These are phyloP conservation scores for Torrubiella hemipterigena DNA, from an alignment of 2,329 filamentous ascomycete species.

Conservation along the genomic window DNA sequence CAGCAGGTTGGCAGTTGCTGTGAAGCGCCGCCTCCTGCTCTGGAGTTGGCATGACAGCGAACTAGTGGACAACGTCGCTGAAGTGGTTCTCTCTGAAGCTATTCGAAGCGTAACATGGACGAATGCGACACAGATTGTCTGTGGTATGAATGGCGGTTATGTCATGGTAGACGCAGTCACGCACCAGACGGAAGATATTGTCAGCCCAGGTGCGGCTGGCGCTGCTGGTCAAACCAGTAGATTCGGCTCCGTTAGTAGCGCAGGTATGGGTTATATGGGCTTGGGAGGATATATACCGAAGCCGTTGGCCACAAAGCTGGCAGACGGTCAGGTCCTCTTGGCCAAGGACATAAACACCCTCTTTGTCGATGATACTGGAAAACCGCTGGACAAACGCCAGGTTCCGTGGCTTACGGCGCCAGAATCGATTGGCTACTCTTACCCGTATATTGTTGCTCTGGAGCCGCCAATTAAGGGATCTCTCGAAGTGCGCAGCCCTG, in stretches of 20 bases:
- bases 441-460: conserved; percentile 84
- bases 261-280: conserved; percentile 94
- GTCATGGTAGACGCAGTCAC: conserved; percentile 75
- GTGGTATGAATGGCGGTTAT: conserved; percentile 84
- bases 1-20: conserved; percentile 78
- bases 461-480: conserved; percentile 73
- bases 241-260: conserved; percentile 72
- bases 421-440: conserved; percentile 88
- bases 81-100: conserved; percentile 69
- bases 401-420: conserved; percentile 87
- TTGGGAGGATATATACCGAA: conserved; percentile 85
- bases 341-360: conserved; percentile 96
- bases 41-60: conserved; percentile 98
- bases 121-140: conserved; percentile 73
- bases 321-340: conserved; percentile 76
- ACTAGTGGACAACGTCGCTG: conserved; percentile 57
- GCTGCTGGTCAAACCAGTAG: conserved; percentile 53
- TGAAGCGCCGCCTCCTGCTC: conserved; percentile 78
- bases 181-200: conserved; percentile 64
- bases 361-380: conserved; percentile 78
- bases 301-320: conserved; percentile 72
- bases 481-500: conserved; percentile 84
- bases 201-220: conserved; percentile 61
- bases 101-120: conserved; percentile 90
- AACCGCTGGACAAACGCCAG: conserved; percentile 69